Evolutionary conservation across 116 monocot species (phyloP), one percentile per base, ranked within the genome.

Genomic region (Papilionanthe hybrid): DNA sequence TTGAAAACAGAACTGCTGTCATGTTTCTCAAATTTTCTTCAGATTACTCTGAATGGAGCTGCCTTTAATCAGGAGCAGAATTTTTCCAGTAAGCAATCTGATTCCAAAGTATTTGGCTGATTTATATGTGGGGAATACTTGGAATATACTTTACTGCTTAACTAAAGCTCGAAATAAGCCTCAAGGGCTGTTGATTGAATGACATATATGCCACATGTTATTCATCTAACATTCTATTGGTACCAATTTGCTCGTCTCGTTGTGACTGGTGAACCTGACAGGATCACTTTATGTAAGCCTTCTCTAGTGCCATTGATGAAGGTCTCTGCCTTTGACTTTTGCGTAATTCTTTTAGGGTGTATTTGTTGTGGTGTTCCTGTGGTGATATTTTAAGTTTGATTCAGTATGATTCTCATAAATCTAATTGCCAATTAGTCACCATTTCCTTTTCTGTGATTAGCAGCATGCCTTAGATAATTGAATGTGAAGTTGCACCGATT

Each of bases 41-140:
- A 90, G 92, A 87, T 87, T 90, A 82, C 88, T 81, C 50, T 84
- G 80, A 95, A 95, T 87, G 95, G 95, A 82, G 78, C 81, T 86
- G 78, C 88, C 83, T 15, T 73, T 78, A 86, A 80, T 72, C 72
- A 76, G 20, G 82, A 84, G n/a, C 58, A 69, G 48, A 73, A 55
- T 76, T 55, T 55, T 85, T 77, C 82, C 28, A 66, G 58, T 82
- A 79, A 85, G 67, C 79, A 85, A 82, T 80, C 83, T 10, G 86
- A 89, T 84, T 80, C 12, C 89, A 89, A 87, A 89, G 92, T 87
- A n/a, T 27, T 48, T 57, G 20, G 23, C 12, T 72, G 72, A 72
- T 72, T 18, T 72, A 20, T 68, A 29, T 28, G 27, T 68, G 25
- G 11, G 11, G 11, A 25, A 68, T 37, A 37, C 37, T 37, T 37